phyloP scores from a whole-genome alignment of 306 rosid species.

The Prosopis cineraria region DNA sequence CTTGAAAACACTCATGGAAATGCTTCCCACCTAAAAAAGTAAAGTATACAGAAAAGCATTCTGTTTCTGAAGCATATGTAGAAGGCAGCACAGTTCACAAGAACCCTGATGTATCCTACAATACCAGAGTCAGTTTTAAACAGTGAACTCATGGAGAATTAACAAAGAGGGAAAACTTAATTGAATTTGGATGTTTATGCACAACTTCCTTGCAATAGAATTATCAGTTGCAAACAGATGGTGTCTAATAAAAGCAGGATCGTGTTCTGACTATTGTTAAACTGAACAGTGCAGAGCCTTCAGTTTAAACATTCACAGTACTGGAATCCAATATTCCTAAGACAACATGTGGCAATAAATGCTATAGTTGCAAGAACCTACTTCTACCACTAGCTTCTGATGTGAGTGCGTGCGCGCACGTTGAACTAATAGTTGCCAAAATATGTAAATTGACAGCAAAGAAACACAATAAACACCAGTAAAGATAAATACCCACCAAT shows the following conservation, averaged over 20 bases:
- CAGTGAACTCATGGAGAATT: constrained; percentile 11
- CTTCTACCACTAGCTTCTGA: constrained; percentile 13
- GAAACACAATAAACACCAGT: constrained; percentile 28
- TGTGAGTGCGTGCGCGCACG: too few relatives aligned
- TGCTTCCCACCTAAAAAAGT: constrained; percentile 74
- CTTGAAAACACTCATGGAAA: constrained; percentile 19
- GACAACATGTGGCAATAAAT: neutral
- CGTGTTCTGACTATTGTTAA: neutral
- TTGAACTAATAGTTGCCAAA: constrained; percentile 15
- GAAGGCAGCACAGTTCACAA: constrained; percentile 78
- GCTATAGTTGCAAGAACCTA: neutral
- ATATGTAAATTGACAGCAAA: constrained; percentile 12
- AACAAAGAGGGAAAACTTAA: neutral
- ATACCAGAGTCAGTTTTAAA: constrained; percentile 28
- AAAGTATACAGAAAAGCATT: constrained; percentile 70
- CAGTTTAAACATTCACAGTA: neutral
- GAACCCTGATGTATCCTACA: constrained; percentile 88
- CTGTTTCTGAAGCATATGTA: constrained; percentile 77
- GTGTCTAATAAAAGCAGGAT: constrained; percentile 8
- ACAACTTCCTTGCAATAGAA: constrained; percentile 19
- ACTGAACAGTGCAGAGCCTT: neutral
- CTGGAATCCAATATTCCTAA: neutral
- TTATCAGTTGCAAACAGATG: constrained; percentile 29
- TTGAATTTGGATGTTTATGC: neutral
- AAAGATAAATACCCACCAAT: constrained; percentile 68